Conservation (phyloP, 495 filamentous ascomycete genomes). For the Daldinia concentrica region DNA sequence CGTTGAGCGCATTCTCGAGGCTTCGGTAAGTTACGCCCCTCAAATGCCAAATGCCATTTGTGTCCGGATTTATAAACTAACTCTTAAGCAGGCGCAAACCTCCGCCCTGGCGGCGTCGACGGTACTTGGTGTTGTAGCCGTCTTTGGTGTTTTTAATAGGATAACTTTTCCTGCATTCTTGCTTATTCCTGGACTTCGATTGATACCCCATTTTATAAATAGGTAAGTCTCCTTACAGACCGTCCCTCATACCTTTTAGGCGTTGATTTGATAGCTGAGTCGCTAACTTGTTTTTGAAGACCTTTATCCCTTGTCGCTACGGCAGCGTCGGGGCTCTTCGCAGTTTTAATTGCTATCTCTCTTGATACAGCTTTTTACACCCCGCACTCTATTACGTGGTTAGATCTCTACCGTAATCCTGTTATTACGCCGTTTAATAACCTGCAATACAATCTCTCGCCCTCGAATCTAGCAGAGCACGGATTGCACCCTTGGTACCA, state of each 20-base stretch:
- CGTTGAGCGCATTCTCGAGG: conserved; percentile 81
- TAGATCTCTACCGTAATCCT: conserved; percentile 64
- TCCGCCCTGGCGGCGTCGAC: conserved; percentile 78
- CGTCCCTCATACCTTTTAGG: neutral
- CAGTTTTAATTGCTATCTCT: conserved; percentile 74
- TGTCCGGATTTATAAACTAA: conserved; percentile 3
- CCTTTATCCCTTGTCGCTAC: conserved; percentile 73
- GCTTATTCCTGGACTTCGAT: conserved; percentile 77
- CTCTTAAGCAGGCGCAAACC: conserved; percentile 61
- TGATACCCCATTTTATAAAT: conserved; percentile 84
- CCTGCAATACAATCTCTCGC: conserved; percentile 81
- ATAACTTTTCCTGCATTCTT: conserved; percentile 97
- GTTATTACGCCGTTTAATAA: conserved; percentile 93
- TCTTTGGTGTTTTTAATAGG: conserved; percentile 91
- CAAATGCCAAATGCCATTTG: neutral
- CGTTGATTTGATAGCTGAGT: neutral
- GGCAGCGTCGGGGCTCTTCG: conserved; percentile 65
- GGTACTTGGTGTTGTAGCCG: conserved; percentile 79
- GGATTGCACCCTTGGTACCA: conserved; percentile 93
- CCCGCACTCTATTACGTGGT: conserved; percentile 63
- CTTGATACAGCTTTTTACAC: conserved; percentile 87
- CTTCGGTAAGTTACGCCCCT: conserved; percentile 65
- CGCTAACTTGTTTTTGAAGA: conserved; percentile 52
- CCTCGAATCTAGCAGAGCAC: conserved; percentile 84
- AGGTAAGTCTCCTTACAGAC: conserved; percentile 64